Base-by-base conservation (phyloP, 345 rosid genomes). In the Murraya paniculata region DNA sequence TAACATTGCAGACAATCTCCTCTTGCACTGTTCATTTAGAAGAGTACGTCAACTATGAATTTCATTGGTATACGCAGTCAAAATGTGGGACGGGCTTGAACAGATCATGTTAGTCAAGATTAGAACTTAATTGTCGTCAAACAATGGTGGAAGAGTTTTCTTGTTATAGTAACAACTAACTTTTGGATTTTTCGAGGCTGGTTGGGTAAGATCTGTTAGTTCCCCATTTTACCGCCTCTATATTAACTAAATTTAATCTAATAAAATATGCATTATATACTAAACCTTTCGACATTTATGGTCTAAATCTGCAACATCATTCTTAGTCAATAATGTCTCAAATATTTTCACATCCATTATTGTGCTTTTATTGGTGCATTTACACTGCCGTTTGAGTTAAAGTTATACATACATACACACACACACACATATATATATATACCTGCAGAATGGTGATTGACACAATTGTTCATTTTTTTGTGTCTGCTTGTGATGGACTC, bases 401-500 rank as follows among this genome's bases (percentile, higher is more conserved):
- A 56, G 50, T 80, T 48, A 48, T 27, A 39, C 18, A 30, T 60
- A 77, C 39, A n/a, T n/a, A n/a, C n/a, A n/a, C n/a, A n/a, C n/a
- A n/a, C n/a, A n/a, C n/a, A n/a, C 9, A 39, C 9, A 39, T 39
- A 39, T 39, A 36, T 36, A 6, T 6, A 39, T 39, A 39, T 9
- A 64, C 36, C 39, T 36, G 58, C 56, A 76, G 64, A 75, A 50
- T 41, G 74, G 71, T 81, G 65, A 73, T 74, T 75, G 75, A 77
- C 39, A 4, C 48, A 66, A 59, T 77, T 75, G 1, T 77, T 69
- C 64, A 38, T 83, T 86, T 79, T 76, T 77, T 75, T 86, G 81
- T 80, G 75, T 74, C 71, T 74, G 77, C 1, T 38, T 64, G 80
- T 28, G 31, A 24, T 72, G 71, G 45, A 64, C 67, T 7, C 3